Base-by-base conservation (phyloP, 2,329 filamentous ascomycete species). In the Diaporthe amygdali region DNA sequence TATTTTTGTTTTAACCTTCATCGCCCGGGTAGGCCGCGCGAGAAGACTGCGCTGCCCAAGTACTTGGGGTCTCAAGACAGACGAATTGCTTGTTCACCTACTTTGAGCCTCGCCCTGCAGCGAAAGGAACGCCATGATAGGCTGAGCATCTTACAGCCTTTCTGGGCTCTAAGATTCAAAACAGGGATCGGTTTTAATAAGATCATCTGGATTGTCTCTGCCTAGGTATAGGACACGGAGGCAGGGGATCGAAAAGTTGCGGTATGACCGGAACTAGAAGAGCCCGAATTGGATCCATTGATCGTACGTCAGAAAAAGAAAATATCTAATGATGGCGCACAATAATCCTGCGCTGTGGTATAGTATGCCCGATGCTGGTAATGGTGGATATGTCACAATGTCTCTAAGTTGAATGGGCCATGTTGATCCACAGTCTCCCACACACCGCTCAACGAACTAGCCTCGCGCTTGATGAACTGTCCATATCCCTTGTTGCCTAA, bases 401-500 rank as follows among this genome's bases (percentile, higher is more conserved):
- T 34, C 39, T 71, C 69, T 37, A 71, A 66, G 54, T 75, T 47
- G 51, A 75, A 75, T 49, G 69, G 41, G 12, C 74, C 71, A 46
- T 73, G 49, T 37, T 72, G 51, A 27, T 73, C 70, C 51, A 74
- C 74, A 5, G 56, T 71, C 67, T 77, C 73, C 72, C 76, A 74
- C 22, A 76, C 71, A 59, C 71, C 55, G 37, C 70, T 68, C 56
- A 76, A 39, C 2, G 70, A 71, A 39, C 76, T 76, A 55, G 68
- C 44, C 22, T 81, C 83, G 37, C 87, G 77, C 73, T 83, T 83
- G 72, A 88, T 69, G 71, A 89, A 89, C 74, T 81, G 76, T 0
- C 87, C 87, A 76, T 82, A 83, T 2, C 84, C 83, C 74, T 85
- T 87, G 72, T 81, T 77, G 0, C 85, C 86, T n/a, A 87, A 74